phyloP scores from a whole-genome alignment of 306 rosid genomes.

The Vicia sativa region DNA sequence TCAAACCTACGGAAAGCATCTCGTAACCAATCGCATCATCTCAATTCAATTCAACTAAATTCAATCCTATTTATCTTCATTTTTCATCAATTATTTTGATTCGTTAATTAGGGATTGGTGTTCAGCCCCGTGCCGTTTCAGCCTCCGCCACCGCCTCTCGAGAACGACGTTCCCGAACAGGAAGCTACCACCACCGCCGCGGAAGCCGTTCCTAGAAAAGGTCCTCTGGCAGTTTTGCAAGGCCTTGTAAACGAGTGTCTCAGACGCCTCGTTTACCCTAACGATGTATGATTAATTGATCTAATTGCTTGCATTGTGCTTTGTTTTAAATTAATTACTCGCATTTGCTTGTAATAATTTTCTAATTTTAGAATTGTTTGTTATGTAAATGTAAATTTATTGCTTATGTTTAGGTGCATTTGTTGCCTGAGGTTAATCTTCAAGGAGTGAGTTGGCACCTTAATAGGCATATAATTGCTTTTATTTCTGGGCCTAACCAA shows the following conservation, averaged over 20 bases:
- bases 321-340: background rate
- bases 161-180: constrained; percentile 46
- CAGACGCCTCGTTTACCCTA: constrained; percentile 61
- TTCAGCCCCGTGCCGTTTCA: constrained; percentile 87
- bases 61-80: background rate
- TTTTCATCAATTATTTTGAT: background rate
- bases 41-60: background rate
- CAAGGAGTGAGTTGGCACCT: constrained; percentile 95
- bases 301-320: background rate
- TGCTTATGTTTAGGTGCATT: constrained; percentile 60
- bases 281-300: constrained; percentile 46
- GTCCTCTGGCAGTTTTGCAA: constrained; percentile 53
- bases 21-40: constrained; percentile 44
- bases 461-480: constrained; percentile 80
- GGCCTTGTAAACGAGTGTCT: constrained; percentile 45
- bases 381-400: constrained; percentile 4
- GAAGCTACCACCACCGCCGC: constrained; percentile 17
- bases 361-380: background rate
- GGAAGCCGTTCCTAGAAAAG: constrained; percentile 42
- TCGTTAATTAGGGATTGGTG: constrained; percentile 62
- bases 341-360: constrained; percentile 17
- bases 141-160: constrained; percentile 43
- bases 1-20: constrained; percentile 75
- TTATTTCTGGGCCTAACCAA: constrained; percentile 69
- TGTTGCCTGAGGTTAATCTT: constrained; percentile 79